A percentile compares a stretch with the other conserved stretches of the same genome.
phyloP scores from a whole-genome alignment of 176 grass and related monocot genomes.

The Triticum dicoccoides region DNA sequence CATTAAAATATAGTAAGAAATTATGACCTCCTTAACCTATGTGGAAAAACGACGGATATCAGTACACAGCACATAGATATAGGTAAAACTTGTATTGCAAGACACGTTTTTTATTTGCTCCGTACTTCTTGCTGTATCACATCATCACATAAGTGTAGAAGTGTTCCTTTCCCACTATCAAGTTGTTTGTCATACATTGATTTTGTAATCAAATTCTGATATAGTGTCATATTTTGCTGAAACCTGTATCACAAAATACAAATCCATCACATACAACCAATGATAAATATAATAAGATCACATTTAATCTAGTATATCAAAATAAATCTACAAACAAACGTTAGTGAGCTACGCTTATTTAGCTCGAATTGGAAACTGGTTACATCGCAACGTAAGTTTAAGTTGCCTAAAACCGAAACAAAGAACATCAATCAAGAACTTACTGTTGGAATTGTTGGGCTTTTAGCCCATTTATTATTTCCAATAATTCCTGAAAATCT shows the following conservation, averaged over 20 bases:
- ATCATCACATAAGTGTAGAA: conserved; percentile 94
- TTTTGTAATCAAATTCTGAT: conserved; percentile 91
- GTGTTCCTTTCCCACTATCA: conserved; percentile 94
- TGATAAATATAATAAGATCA: conserved; percentile 15
- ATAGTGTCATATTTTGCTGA: conserved; percentile 79
- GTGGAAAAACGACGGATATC: background rate
- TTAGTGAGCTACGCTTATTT: background rate
- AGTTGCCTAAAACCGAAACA: background rate
- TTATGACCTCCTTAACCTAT: conserved; percentile 90
- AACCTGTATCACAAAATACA: conserved; percentile 57
- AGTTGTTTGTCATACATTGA: conserved; percentile 98
- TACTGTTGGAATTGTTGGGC: background rate
- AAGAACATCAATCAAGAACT: conserved; percentile 30
- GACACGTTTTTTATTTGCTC: conserved; percentile 18
- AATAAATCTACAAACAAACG: background rate
- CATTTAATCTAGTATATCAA: conserved; percentile 14
- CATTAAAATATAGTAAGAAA: conserved; percentile 89
- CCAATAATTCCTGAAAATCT: background rate
- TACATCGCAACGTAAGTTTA: background rate
- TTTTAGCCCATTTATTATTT: background rate
- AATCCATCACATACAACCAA: conserved; percentile 15
- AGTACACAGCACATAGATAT: background rate
- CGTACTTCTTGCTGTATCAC: conserved; percentile 92
- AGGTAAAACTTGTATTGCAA: background rate
- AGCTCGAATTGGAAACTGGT: background rate